A percentile compares a stretch with the other conserved stretches of the same genome.
phyloP scores from a whole-genome alignment of 345 rosid species.

The Pistacia atlantica region DNA sequence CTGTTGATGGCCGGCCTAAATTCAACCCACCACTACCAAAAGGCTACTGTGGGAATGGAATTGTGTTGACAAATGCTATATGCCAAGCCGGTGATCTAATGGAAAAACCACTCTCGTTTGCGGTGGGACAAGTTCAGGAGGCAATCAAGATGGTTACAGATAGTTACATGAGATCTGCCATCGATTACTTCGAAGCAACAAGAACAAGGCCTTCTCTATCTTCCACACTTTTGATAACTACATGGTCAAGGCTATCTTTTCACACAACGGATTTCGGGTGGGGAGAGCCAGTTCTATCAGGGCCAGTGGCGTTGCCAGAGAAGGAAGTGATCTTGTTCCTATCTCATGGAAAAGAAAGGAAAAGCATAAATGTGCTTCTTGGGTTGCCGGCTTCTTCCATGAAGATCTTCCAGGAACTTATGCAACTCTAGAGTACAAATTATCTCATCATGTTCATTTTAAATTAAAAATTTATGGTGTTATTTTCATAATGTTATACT shows the following conservation, averaged over 20 bases:
- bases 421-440: constrained; percentile 39
- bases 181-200: constrained; percentile 86
- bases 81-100: constrained; percentile 68
- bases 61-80: constrained; percentile 70
- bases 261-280: constrained; percentile 88
- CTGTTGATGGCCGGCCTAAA: constrained; percentile 86
- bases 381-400: constrained; percentile 83
- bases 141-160: constrained; percentile 79
- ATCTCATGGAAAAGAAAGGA: constrained; percentile 80
- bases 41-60: constrained; percentile 90
- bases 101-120: constrained; percentile 60
- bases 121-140: constrained; percentile 62
- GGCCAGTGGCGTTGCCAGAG: constrained; percentile 89
- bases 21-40: constrained; percentile 76
- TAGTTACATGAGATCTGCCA: constrained; percentile 89
- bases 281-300: constrained; percentile 83
- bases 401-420: constrained; percentile 63
- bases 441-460: background rate
- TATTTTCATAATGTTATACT: background rate
- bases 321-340: constrained; percentile 87
- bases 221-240: constrained; percentile 81
- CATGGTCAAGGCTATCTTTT: constrained; percentile 85
- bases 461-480: background rate
- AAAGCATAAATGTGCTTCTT: constrained; percentile 80
- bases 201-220: constrained; percentile 84